Evolutionary conservation across 768 basidiomycete species (phyloP).

Genomic region (Pulveroboletus ravenelii): DNA sequence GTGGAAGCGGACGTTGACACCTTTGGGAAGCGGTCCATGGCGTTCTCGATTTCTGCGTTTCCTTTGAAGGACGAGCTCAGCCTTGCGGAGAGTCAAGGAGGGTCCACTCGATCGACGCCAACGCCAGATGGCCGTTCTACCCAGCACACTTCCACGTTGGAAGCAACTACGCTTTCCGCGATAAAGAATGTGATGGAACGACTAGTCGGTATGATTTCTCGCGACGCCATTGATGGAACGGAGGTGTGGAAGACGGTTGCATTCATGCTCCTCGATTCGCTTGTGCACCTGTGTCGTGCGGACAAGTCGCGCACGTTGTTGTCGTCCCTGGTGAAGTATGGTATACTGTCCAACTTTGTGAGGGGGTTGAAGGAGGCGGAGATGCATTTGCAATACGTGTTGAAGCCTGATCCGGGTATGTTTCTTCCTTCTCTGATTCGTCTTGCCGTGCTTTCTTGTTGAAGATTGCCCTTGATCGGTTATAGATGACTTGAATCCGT

Average conservation of each 20-base stretch:
- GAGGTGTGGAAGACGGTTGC: slow-evolving; percentile 98
- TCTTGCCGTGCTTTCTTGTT: neutral
- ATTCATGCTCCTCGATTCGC: slow-evolving; percentile 82
- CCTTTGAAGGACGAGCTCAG: slow-evolving; percentile 38
- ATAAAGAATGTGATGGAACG: slow-evolving; percentile 69
- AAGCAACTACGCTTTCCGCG: slow-evolving; percentile 58
- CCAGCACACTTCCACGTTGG: slow-evolving; percentile 38
- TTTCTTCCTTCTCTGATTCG: slow-evolving; percentile 3
- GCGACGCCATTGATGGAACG: slow-evolving; percentile 92
- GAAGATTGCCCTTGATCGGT: neutral
- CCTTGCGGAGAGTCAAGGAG: slow-evolving; percentile 36
- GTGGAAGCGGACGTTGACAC: slow-evolving; percentile 15
- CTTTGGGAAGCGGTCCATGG: slow-evolving; percentile 25
- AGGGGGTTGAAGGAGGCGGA: slow-evolving; percentile 82
- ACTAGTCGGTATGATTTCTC: slow-evolving; percentile 63
- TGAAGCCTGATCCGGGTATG: slow-evolving; percentile 89
- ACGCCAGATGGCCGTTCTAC: slow-evolving; percentile 7
- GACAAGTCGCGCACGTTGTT: slow-evolving; percentile 67
- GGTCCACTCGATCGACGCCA: slow-evolving; percentile 20
- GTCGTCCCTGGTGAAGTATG: slow-evolving; percentile 58
- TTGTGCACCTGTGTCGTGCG: slow-evolving; percentile 63
- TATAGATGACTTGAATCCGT: slow-evolving; percentile 79
- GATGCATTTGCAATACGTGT: slow-evolving; percentile 60
- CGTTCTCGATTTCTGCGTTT: slow-evolving; percentile 32
- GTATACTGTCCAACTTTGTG: slow-evolving; percentile 78